Conservation (phyloP, 768 basidiomycete species). For the Agrocybe praecox region DNA sequence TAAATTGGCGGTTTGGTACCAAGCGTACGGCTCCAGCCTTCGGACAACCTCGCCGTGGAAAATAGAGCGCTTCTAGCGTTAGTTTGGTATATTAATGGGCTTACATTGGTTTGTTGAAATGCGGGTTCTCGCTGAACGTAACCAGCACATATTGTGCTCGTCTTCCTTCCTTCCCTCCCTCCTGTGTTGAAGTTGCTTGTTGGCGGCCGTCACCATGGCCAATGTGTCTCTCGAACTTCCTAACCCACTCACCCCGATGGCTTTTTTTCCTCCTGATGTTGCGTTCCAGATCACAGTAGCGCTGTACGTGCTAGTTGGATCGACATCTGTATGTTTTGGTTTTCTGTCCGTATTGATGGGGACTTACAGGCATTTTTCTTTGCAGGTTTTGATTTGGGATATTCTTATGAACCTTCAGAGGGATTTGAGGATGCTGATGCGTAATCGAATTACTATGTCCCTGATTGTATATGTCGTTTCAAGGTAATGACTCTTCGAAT, state of each 20-base stretch:
- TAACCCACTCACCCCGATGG: neutral
- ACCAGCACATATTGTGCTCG: no score
- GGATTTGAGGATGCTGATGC: constrained; percentile 22
- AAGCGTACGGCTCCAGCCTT: no score
- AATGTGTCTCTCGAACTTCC: neutral
- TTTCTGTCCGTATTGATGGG: neutral
- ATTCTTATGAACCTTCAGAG: constrained; percentile 3
- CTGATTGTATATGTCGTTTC: constrained; percentile 27
- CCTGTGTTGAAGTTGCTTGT: no score
- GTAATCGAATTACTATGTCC: constrained; percentile 14
- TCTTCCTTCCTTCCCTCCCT: no score
- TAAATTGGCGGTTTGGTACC: no score
- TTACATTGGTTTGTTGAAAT: no score
- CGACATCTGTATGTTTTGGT: neutral
- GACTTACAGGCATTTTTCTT: neutral
- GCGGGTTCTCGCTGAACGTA: no score
- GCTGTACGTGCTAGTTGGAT: neutral
- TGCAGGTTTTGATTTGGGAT: constrained; percentile 8
- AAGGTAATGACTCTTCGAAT: constrained; percentile 11
- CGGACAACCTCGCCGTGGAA: no score
- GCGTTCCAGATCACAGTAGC: neutral
- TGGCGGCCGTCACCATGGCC: neutral
- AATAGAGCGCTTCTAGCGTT: no score
- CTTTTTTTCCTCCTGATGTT: neutral
- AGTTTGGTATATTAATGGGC: no score